These are phyloP conservation scores for Vigna reflexopilosa DNA, from an alignment of 306 rosid genomes.

Conservation along the genomic window DNA sequence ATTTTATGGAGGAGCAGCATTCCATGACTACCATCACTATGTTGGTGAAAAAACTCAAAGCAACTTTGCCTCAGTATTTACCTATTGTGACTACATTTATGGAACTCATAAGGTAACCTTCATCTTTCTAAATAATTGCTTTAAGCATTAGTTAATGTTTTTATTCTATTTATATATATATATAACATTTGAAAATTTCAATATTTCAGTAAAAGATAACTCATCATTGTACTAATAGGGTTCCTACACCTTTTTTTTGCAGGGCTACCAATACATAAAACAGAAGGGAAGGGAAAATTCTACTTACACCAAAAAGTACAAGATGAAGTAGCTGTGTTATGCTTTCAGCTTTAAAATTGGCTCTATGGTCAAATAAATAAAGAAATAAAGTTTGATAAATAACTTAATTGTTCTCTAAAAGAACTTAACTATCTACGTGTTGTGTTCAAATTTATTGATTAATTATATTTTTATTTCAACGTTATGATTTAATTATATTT, in stretches of 20 bases:
- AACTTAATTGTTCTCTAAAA: no score
- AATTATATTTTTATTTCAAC: neutral
- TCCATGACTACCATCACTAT: slow-evolving; percentile 86
- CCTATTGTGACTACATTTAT: slow-evolving; percentile 82
- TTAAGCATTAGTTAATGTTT: no score
- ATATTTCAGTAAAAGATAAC: neutral
- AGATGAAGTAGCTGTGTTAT: slow-evolving; percentile 25
- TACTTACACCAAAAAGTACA: neutral
- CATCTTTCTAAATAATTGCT: neutral
- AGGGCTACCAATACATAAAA: slow-evolving; percentile 42
- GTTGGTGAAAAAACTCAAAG: slow-evolving; percentile 79
- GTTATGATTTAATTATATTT: neutral
- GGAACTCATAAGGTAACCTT: slow-evolving; percentile 75
- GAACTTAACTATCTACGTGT: no score
- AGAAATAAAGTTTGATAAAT: neutral
- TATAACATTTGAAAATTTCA: neutral
- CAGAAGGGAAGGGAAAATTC: slow-evolving; percentile 2
- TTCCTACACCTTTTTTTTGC: neutral
- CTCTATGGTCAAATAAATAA: neutral
- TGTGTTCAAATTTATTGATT: no score
- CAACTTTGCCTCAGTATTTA: slow-evolving; percentile 83
- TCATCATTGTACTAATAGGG: neutral
- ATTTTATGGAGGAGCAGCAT: slow-evolving; percentile 78
- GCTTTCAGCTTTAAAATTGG: neutral
- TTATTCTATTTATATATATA: no score